These are phyloP conservation scores for Hypoxylon sp. DNA, from an alignment of 2,329 filamentous ascomycete genomes.

Conservation along the genomic window DNA sequence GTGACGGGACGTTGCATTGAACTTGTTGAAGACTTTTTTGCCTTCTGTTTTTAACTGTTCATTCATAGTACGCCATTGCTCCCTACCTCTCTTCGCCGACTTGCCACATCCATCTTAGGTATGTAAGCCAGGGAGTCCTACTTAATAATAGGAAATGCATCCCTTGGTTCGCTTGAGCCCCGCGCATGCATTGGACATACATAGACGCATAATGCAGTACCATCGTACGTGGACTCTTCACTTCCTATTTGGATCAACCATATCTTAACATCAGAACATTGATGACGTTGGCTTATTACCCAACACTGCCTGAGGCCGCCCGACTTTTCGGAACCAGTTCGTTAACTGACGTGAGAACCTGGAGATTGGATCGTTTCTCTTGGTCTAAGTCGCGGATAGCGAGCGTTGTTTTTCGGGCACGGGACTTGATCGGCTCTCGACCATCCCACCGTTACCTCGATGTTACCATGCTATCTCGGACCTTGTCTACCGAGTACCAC, in stretches of 20 bases:
- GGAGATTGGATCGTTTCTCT: constrained; percentile 30
- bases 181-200: constrained; percentile 41
- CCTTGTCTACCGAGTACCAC: constrained; percentile 45
- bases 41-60: constrained; percentile 4
- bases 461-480: constrained; percentile 47
- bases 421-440: constrained; percentile 42
- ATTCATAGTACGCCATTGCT: constrained; percentile 4
- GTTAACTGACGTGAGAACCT: constrained; percentile 35
- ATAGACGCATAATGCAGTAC: constrained; percentile 25
- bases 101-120: constrained; percentile 30
- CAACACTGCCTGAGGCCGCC: constrained; percentile 25
- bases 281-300: constrained; percentile 30
- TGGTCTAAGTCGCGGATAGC: constrained; percentile 18
- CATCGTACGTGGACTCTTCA: constrained; percentile 28
- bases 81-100: constrained; percentile 12
- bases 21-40: constrained; percentile 14
- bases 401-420: constrained; percentile 29
- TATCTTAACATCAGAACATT: constrained; percentile 24
- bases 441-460: constrained; percentile 42
- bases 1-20: constrained; percentile 42
- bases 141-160: constrained; percentile 37
- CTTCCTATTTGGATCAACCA: constrained; percentile 30
- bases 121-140: constrained; percentile 29
- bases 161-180: constrained; percentile 38
- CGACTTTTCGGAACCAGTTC: constrained; percentile 32